phyloP scores from a whole-genome alignment of 768 basidiomycete species.

The Punctularia strigosozonata region DNA sequence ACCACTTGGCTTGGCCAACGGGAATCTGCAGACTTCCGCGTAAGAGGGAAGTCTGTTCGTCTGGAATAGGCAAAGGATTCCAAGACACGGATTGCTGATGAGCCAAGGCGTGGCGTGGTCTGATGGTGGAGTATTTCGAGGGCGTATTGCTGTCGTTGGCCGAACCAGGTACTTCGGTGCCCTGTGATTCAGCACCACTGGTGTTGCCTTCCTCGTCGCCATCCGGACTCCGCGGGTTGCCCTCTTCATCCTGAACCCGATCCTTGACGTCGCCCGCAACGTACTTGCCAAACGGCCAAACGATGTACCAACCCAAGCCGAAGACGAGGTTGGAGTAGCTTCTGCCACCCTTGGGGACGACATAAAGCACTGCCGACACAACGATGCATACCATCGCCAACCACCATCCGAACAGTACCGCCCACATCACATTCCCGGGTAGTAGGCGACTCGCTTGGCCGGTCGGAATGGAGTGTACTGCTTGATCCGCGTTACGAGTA shows the following conservation, averaged over 20 bases:
- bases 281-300: constrained; percentile 98
- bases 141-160: constrained; percentile 23
- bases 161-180: too few relatives aligned
- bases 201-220: too few relatives aligned
- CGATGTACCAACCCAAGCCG: constrained; percentile 92
- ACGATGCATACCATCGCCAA: constrained; percentile 60
- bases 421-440: constrained; percentile 93
- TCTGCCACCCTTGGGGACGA: constrained; percentile 71
- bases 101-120: constrained; percentile 21
- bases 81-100: constrained; percentile 32
- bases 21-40: constrained; percentile 16
- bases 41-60: constrained; percentile 38
- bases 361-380: constrained; percentile 54
- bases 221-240: constrained; percentile 25
- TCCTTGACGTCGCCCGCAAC: constrained; percentile 66
- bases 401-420: constrained; percentile 88
- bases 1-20: constrained; percentile 43
- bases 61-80: constrained; percentile 20
- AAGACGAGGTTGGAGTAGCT: constrained; percentile 79
- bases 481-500: constrained; percentile 91
- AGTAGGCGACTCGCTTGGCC: constrained; percentile 85
- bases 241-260: constrained; percentile 21
- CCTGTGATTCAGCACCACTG: too few relatives aligned
- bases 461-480: constrained; percentile 84
- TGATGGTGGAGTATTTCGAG: constrained; percentile 32